Base-by-base conservation (phyloP, 2,329 filamentous ascomycete species). In the Stachybotrys chartarum region DNA sequence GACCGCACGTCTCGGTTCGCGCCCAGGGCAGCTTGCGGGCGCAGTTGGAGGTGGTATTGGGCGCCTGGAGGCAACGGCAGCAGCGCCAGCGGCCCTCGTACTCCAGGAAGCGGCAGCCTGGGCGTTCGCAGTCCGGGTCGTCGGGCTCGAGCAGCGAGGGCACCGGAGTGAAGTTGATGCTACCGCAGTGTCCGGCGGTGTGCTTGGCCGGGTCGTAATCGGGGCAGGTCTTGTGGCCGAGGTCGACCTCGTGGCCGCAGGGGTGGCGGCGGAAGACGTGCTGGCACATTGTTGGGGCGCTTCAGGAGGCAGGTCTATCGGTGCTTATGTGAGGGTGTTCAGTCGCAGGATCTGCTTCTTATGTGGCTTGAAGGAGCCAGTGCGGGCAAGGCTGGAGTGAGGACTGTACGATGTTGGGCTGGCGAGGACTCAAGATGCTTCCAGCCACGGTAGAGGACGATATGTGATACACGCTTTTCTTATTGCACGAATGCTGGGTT, bases 191-290 rank as follows among this genome's bases (percentile, higher is more conserved):
- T 35, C 62, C 57, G 7, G 48, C 55, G 3, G 51, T 55, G n/a
- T 59, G 59, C 47, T 61, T 53, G 16, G 50, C 17, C 5, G 35
- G 35, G 35, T 42, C 14, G 18, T 64, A 62, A 18, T 60, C 55
- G 10, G 48, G 1, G 7, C 46, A 50, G 1, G 62, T 64, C 4
- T 44, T 50, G 59, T 62, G 63, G 54, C 59, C 35, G 55, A 58
- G 39, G 51, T 62, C 59, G 35, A 53, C 54, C 54, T 64, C 62
- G 18, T 64, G 62, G 8, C 58, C 57, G 49, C 62, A 64, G 17
- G 18, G 47, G 52, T 58, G 63, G 11, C 30, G 54, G 6, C 55
- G 45, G 50, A 55, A 57, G 50, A 57, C 54, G 58, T 55, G 61
- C 47, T 56, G 63, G 39, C 62, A 64, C 63, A 65, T 62, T 24